phyloP scores from a whole-genome alignment of 768 basidiomycete species.

The Candolleomyces aberdarensis region DNA sequence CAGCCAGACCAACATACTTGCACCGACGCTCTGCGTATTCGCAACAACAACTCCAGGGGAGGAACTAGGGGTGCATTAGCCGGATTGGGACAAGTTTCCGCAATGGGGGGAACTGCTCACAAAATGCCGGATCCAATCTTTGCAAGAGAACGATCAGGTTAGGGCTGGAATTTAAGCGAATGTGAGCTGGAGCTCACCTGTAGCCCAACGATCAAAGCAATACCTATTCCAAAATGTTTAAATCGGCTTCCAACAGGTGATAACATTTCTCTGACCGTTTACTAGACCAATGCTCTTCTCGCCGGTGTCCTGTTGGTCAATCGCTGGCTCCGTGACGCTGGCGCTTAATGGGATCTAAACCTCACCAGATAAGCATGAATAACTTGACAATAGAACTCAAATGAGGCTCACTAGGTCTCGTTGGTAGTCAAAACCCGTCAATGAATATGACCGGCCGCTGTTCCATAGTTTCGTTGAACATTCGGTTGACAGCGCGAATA shows the following conservation, averaged over 20 bases:
- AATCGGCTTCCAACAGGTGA: background rate
- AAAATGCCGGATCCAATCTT: slow-evolving; percentile 94
- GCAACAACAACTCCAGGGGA: slow-evolving; percentile 91
- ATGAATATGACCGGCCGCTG: slow-evolving; percentile 61
- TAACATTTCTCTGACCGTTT: slow-evolving; percentile 53
- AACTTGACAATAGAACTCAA: background rate
- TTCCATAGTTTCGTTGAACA: background rate
- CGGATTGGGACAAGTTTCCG: background rate
- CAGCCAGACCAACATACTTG: slow-evolving; percentile 84
- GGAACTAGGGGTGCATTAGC: slow-evolving; percentile 47
- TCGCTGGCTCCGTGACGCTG: slow-evolving; percentile 71
- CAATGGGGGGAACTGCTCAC: slow-evolving; percentile 37
- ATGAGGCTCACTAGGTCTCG: slow-evolving; percentile 45
- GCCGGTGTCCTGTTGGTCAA: slow-evolving; percentile 38
- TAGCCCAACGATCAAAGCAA: slow-evolving; percentile 79
- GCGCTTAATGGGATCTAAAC: slow-evolving; percentile 63
- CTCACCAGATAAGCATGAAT: background rate
- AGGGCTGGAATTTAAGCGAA: background rate
- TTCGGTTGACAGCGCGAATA: too few relatives aligned
- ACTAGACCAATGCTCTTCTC: slow-evolving; percentile 77
- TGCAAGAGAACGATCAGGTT: background rate
- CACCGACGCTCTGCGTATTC: slow-evolving; percentile 85
- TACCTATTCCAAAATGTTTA: slow-evolving; percentile 42
- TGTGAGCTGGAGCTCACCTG: slow-evolving; percentile 47
- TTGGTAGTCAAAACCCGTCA: slow-evolving; percentile 78